Conservation (phyloP, 2,329 filamentous ascomycete genomes). For the Lecanicillium sp. region DNA sequence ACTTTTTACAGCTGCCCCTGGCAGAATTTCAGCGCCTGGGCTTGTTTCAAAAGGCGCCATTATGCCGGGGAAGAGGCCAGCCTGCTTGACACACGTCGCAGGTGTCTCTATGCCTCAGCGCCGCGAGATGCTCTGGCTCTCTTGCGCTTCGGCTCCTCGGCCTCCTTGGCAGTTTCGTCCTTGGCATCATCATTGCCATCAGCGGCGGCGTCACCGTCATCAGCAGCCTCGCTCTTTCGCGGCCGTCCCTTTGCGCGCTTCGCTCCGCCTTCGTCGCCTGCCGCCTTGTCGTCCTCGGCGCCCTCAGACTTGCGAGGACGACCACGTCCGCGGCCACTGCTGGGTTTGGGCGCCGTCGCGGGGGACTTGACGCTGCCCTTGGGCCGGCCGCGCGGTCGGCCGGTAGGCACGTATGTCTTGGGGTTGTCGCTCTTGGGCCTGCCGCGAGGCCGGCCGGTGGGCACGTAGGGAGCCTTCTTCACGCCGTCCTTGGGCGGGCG, state of each 20-base stretch:
- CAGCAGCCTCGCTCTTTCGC: slow-evolving; percentile 12
- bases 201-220: slow-evolving; percentile 16
- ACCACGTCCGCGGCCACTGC: slow-evolving; percentile 18
- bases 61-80: no score
- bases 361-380: slow-evolving; percentile 27
- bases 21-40: no score
- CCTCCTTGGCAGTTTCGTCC: slow-evolving; percentile 13
- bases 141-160: neutral
- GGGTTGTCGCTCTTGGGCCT: slow-evolving; percentile 30
- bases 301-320: slow-evolving; percentile 22
- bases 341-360: slow-evolving; percentile 7
- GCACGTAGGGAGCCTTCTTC: slow-evolving; percentile 24
- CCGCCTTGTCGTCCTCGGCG: slow-evolving; percentile 7
- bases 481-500: slow-evolving; percentile 31
- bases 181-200: slow-evolving; percentile 13
- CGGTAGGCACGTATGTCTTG: slow-evolving; percentile 28
- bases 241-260: neutral
- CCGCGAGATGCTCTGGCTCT: neutral
- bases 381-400: slow-evolving; percentile 41
- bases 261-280: neutral
- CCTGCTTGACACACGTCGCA: neutral
- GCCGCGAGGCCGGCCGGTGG: slow-evolving; percentile 34
- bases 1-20: no score
- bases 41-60: no score
- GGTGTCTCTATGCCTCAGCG: slow-evolving; percentile 5